phyloP scores from a whole-genome alignment of 2,329 filamentous ascomycete genomes.

The Penicillium oxalicum region DNA sequence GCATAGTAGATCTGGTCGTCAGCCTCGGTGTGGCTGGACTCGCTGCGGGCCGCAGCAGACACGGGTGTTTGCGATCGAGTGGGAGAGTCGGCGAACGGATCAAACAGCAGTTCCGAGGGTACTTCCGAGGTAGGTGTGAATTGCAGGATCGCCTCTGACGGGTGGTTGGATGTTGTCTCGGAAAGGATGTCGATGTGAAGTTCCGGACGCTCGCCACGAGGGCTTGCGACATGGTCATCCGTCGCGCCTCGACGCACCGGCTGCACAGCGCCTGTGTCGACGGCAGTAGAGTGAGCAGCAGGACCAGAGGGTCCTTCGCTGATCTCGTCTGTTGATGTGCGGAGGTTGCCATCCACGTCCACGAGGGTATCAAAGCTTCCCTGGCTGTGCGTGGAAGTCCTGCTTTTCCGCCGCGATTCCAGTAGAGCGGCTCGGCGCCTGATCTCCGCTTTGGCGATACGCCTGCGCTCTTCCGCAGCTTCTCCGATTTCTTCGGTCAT shows the following conservation, averaged over 20 bases:
- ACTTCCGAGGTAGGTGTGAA: constrained; percentile 44
- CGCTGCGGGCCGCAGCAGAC: constrained; percentile 22
- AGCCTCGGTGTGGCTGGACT: constrained; percentile 33
- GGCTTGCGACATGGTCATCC: constrained; percentile 5
- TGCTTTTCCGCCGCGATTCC: constrained; percentile 31
- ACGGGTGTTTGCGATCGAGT: constrained; percentile 12
- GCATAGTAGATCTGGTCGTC: constrained; percentile 30
- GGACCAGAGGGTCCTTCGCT: constrained; percentile 7
- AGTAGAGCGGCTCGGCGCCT: constrained; percentile 38
- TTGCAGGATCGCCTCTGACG: constrained; percentile 40
- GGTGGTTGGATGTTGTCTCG: constrained; percentile 32
- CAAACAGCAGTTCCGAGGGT: constrained; percentile 25
- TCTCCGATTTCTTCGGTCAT: constrained; percentile 43
- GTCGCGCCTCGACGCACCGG: constrained; percentile 23
- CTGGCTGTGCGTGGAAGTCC: constrained; percentile 12
- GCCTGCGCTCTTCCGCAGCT: constrained; percentile 41
- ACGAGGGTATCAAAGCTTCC: constrained; percentile 43
- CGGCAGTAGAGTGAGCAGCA: constrained; percentile 33
- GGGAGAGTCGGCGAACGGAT: constrained; percentile 15
- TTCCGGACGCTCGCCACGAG: constrained; percentile 12
- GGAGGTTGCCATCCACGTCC: constrained; percentile 37
- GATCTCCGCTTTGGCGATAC: constrained; percentile 42
- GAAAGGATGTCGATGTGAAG: constrained; percentile 27
- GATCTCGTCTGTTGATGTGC: constrained; percentile 5
- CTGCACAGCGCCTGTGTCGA: constrained; percentile 27